Base-by-base conservation (phyloP, 1,284 basidiomycete species). In the Cystobasidium sp. region DNA sequence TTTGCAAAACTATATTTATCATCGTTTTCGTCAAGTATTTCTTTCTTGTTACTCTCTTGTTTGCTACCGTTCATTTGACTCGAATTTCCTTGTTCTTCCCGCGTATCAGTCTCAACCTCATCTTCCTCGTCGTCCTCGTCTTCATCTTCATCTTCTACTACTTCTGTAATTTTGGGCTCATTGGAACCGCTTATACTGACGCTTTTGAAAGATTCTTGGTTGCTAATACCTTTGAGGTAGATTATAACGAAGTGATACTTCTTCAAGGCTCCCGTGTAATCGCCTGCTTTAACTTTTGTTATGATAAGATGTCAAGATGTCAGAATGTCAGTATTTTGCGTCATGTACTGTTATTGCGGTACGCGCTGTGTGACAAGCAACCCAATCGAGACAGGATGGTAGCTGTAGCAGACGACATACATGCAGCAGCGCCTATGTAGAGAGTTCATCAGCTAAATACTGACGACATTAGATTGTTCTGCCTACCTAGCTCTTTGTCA, bases 401-500 rank as follows among this genome's bases (percentile, higher is more conserved):
- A 37, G 37, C 10, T 49, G 18, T 39, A 22, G 8, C 1, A 20
- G 18, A 18, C 6, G 24, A 47, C 70, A 46, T 44, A 73, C 70
- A 73, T 12, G 70, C 70, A 20, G 61, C 62, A 56, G 63, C 62
- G 16, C 70, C 70, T 73, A 39, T 55, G 41, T 9, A 64, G 31
- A 31, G 31, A 31, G 31, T 31, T 31, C 5, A 5, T 31, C 0
- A 20, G n/a, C 41, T n/a, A 6, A 6, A 56, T 16, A n/a, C 16
- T 24, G 16, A 9, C 6, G 1, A 41, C 14, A n/a, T 18, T 49
- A 43, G 41, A 6, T 12, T 6, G 18, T 22, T 20, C 47, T 18
- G 18, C 70, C 37, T 39, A 73, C 70, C 70, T 31, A 46, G 53
- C n/a, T 73, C 70, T 31, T 73, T 73, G 43, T 52, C 62, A 18